Evolutionary conservation across 108 stramenopile genomes (phyloP).

Genomic region (Craspedostauros australis): DNA sequence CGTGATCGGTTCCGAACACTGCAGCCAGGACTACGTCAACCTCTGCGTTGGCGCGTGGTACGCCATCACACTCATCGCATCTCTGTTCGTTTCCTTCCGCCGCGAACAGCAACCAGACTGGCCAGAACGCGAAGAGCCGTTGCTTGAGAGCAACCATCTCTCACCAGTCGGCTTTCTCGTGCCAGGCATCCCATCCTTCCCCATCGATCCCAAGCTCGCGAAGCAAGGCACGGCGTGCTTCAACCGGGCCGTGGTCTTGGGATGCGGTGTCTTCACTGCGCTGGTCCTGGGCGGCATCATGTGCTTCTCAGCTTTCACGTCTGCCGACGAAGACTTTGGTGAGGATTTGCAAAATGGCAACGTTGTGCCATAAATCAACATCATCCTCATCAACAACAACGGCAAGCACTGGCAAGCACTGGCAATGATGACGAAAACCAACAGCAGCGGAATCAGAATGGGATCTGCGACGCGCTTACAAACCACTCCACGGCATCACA

Average conservation of each 20-base stretch:
- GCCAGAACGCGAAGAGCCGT: conserved; percentile 44
- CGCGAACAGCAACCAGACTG: conserved; percentile 11
- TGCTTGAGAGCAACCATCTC: conserved; percentile 48
- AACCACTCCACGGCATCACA: too few relatives aligned
- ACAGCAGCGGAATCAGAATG: too few relatives aligned
- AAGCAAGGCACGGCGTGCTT: conserved; percentile 20
- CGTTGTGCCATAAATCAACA: too few relatives aligned
- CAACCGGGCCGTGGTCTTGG: conserved; percentile 19
- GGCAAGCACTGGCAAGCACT: too few relatives aligned
- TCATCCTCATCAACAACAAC: too few relatives aligned
- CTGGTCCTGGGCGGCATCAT: conserved; percentile 28
- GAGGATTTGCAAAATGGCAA: neutral
- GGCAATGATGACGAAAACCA: too few relatives aligned
- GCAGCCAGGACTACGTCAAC: conserved; percentile 51
- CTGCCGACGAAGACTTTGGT: conserved; percentile 8
- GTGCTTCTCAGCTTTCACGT: conserved; percentile 22
- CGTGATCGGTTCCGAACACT: conserved; percentile 43
- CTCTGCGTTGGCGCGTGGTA: conserved; percentile 54
- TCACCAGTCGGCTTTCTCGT: conserved; percentile 52
- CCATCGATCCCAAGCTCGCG: conserved; percentile 42
- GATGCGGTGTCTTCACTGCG: conserved; percentile 22
- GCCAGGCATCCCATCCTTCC: conserved; percentile 61
- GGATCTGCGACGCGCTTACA: too few relatives aligned
- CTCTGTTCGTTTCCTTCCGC: conserved; percentile 29
- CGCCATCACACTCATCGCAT: conserved; percentile 38